These are phyloP conservation scores for Cryptosporidium viatorum DNA, from an alignment of 169 alveolate species.

Conservation along the genomic window DNA sequence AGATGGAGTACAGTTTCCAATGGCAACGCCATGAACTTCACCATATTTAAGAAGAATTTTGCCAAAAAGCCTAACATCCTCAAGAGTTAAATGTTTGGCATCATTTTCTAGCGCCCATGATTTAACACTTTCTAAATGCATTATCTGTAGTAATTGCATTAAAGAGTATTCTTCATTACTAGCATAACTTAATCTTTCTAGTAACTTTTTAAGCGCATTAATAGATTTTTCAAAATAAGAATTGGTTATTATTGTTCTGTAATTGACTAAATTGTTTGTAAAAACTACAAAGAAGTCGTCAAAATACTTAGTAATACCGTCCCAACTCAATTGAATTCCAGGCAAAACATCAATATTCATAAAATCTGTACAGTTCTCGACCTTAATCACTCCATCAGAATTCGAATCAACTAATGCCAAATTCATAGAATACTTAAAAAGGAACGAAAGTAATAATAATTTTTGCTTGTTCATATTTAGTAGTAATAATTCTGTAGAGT, in stretches of 20 bases:
- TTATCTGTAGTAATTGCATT: not conserved
- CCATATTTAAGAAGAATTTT: slow-evolving; percentile 51
- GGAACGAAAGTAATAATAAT: slow-evolving; percentile 16
- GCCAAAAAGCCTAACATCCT: slow-evolving; percentile 34
- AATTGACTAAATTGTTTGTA: not conserved
- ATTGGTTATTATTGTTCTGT: slow-evolving; percentile 1
- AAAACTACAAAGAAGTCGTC: slow-evolving; percentile 17
- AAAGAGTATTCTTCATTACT: slow-evolving; percentile 34
- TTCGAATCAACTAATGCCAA: not conserved
- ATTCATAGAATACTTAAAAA: slow-evolving; percentile 21
- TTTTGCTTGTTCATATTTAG: slow-evolving; percentile 31
- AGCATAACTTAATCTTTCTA: slow-evolving; percentile 3
- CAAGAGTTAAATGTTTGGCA: slow-evolving; percentile 35
- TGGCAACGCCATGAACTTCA: slow-evolving; percentile 40
- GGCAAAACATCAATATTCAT: slow-evolving; percentile 20
- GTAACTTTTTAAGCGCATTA: not conserved
- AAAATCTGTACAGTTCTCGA: slow-evolving; percentile 46
- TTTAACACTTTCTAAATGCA: slow-evolving; percentile 21
- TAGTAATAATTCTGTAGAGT: slow-evolving; percentile 42
- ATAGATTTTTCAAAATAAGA: slow-evolving; percentile 8
- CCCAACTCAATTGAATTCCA: slow-evolving; percentile 45
- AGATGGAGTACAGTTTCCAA: slow-evolving; percentile 52
- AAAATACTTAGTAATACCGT: slow-evolving; percentile 31
- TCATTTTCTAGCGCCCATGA: slow-evolving; percentile 44
- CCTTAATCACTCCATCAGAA: slow-evolving; percentile 1